phyloP scores from a whole-genome alignment of 2,329 filamentous ascomycete genomes.

The Colletotrichum tropicicola region DNA sequence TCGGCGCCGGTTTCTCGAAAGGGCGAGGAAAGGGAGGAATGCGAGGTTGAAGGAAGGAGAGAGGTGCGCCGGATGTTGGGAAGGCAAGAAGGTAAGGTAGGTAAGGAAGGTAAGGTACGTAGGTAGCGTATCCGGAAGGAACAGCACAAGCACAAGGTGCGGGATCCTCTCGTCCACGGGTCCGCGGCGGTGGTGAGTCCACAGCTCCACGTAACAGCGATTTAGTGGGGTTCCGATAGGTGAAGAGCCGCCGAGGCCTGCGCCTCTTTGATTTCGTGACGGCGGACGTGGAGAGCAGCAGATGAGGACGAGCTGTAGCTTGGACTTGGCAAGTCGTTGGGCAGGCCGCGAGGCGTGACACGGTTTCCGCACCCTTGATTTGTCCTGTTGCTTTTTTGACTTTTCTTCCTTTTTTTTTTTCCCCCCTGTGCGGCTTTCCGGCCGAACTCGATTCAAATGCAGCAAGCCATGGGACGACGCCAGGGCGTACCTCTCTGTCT shows the following conservation, averaged over 20 bases:
- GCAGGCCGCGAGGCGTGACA: too few species aligned
- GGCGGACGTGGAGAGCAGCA: not conserved
- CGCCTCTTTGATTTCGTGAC: slow-evolving; percentile 17
- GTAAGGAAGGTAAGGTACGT: slow-evolving; percentile 5
- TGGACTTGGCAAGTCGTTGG: too few species aligned
- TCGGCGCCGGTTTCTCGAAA: not conserved
- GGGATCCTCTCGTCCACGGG: slow-evolving; percentile 4
- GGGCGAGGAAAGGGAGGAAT: not conserved
- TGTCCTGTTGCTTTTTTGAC: not conserved
- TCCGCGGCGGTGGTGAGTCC: slow-evolving; percentile 10
- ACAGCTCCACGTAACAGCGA: slow-evolving; percentile 25
- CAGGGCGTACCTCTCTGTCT: not conserved
- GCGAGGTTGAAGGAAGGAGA: not conserved
- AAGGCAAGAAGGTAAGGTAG: too few species aligned
- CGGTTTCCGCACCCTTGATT: not conserved
- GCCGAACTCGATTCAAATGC: not conserved
- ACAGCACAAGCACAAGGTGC: not conserved
- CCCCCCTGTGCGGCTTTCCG: too few species aligned
- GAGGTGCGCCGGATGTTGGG: not conserved
- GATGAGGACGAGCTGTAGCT: too few species aligned
- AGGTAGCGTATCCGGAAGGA: not conserved
- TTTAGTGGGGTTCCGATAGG: slow-evolving; percentile 22
- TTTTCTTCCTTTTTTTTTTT: not conserved
- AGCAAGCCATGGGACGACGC: not conserved
- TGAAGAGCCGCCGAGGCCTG: slow-evolving; percentile 23